Base-by-base conservation (phyloP, 2,329 filamentous ascomycete species). In the Penicillium sp. region DNA sequence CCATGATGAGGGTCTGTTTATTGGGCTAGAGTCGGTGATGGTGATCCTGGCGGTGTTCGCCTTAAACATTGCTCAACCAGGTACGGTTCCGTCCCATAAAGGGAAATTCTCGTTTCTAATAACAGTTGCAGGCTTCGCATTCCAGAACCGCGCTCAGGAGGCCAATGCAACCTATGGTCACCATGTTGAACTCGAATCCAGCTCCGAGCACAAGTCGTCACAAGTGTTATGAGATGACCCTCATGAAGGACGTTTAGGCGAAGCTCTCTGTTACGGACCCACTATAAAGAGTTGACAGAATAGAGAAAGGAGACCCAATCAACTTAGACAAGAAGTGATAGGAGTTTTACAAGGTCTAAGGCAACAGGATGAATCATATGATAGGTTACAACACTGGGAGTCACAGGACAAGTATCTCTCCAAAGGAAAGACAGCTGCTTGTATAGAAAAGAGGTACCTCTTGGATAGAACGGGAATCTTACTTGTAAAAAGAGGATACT, bases 1-100 rank as follows among this genome's bases (percentile, higher is more conserved):
- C 70, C 73, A 69, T 36, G 73, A 82, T 39, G 78, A 88, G 74
- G 76, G 75, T 39, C 74, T 84, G 57, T 87, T 88, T 69, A 80
- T 87, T 60, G 82, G 75, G 5, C 81, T 88, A 54, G 85, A 88
- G 77, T 54, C 51, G 39, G 51, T 40, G n/a, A 40, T 52, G 50
- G 50, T 52, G 50, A 52, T 52, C 50, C 22, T 52, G 50, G 50
- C 50, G 31, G 50, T 41, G 50, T 52, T 52, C 50, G 36, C 50
- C 13, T 52, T 52, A 52, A 52, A 52, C 36, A 52, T 52, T 52
- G 50, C 50, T 52, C 50, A 52, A 52, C 50, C 50, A 52, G 50
- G 50, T 52, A 52, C 50, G 50, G 50, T 52, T 41, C 50, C 31
- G 50, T 52, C 50, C 50, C 36, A 39, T 27, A 22, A 11, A 52